Evolutionary conservation across 768 basidiomycete genomes (phyloP).

Genomic region (Leccinum imitatum): DNA sequence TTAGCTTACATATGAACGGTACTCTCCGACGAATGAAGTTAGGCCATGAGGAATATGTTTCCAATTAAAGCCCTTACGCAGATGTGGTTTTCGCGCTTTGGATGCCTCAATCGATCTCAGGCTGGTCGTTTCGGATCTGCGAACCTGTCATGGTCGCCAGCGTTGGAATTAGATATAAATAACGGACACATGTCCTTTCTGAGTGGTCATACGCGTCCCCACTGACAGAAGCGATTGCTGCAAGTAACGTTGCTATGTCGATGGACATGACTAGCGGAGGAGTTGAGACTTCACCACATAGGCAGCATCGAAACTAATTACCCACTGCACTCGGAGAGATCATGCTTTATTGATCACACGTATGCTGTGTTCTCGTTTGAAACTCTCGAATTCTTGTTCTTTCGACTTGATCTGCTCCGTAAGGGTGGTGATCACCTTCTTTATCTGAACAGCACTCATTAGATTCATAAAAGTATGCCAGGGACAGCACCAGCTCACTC

Average conservation of each 20-base stretch:
- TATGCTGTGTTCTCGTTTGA: slow-evolving; percentile 77
- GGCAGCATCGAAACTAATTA: not conserved
- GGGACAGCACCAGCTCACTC: slow-evolving; percentile 49
- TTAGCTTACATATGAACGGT: not conserved
- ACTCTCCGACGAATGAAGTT: not conserved
- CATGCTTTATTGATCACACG: slow-evolving; percentile 48
- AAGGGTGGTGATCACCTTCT: slow-evolving; percentile 72
- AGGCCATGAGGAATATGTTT: not conserved
- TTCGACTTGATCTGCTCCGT: slow-evolving; percentile 87
- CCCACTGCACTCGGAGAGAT: slow-evolving; percentile 8
- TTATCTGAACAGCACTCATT: slow-evolving; percentile 55
- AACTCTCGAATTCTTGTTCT: slow-evolving; percentile 78
- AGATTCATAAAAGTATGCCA: not conserved
- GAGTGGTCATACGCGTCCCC: not conserved
- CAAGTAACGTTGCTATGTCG: not conserved
- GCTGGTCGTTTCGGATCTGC: not conserved
- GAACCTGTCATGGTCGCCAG: not conserved
- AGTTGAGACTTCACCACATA: slow-evolving; percentile 2
- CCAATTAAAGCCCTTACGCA: not conserved
- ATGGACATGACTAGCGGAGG: not conserved
- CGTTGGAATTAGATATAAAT: not conserved
- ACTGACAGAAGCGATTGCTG: not conserved
- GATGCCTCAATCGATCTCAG: not conserved
- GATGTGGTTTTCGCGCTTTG: not conserved
- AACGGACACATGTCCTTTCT: not conserved